Evolutionary conservation across 2,329 filamentous ascomycete genomes (phyloP), one percentile per base, ranked within the genome.

Genomic region (Endoconidiophora laricicola): DNA sequence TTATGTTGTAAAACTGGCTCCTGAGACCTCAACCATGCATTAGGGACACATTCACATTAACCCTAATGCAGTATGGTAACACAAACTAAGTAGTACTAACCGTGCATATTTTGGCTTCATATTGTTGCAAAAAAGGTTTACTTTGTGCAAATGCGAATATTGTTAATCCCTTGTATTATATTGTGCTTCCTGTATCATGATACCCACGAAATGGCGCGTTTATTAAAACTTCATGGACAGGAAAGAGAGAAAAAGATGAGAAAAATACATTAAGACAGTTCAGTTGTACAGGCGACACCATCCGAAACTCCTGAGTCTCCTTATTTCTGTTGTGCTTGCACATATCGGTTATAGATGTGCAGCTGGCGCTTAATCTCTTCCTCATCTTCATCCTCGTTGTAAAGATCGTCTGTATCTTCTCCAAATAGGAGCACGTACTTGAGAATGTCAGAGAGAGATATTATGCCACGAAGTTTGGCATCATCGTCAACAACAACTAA

Each of bases 381-480:
- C 22, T 55, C 55, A 23, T 55, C 54, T 41, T 53, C 49, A 41
- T 53, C 45, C 44, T 53, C 52, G 55, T 47, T 29, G 29, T 50
- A 53, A 24, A 79, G 73, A 18, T 53, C 47, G 33, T 53, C 51
- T 5, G 38, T 49, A 57, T 78, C 79, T 60, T 86, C 81, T 48
- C 85, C 85, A 57, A 86, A 76, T 20, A 94, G 72, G 56, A 98
- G 71, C 48, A 95, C 86, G 62, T 98, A 95, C 60, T 94, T 87
- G 57, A 98, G 75, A 57, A 98, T 95, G 66, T 98, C 91, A 53
- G 90, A 96, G 49, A 98, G 71, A 5, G 88, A 95, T 54, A 98
- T 79, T 50, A 98, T 78, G 44, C 91, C 91, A 62, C 82, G 84
- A 50, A 98, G 76, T 57, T 81, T 79, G 61, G 81, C 86, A 48